Evolutionary conservation across 2,329 filamentous ascomycete genomes (phyloP).

Genomic region (Aspergillus sp.): DNA sequence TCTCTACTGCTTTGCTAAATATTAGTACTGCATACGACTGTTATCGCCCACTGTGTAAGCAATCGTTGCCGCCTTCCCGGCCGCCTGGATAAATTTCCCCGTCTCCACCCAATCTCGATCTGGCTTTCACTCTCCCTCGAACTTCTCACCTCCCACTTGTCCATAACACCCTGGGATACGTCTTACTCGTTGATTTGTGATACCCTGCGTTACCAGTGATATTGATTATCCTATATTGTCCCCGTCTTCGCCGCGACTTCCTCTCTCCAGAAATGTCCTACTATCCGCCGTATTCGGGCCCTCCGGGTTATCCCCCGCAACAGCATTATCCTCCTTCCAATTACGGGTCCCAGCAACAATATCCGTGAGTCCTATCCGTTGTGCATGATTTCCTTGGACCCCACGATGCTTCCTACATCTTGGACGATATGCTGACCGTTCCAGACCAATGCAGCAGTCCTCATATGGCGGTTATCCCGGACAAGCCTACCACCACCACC

Average conservation of each 20-base stretch:
- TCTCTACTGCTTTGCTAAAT: background rate
- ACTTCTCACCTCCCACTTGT: slow-evolving; percentile 1
- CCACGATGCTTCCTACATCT: background rate
- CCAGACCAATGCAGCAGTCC: slow-evolving; percentile 25
- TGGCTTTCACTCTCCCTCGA: slow-evolving; percentile 4
- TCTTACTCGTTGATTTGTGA: slow-evolving; percentile 7
- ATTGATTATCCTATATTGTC: slow-evolving; percentile 1
- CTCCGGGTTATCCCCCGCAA: slow-evolving; percentile 50
- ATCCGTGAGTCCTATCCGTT: slow-evolving; percentile 29
- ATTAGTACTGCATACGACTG: background rate
- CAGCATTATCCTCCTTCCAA: slow-evolving; percentile 28
- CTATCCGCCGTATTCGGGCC: slow-evolving; percentile 54
- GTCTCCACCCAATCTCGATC: slow-evolving; percentile 2
- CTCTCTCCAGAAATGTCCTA: slow-evolving; percentile 49
- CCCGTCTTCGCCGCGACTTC: background rate
- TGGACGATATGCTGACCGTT: slow-evolving; percentile 2
- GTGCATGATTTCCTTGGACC: background rate
- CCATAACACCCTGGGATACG: background rate
- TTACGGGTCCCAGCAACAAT: slow-evolving; percentile 35
- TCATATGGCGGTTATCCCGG: slow-evolving; percentile 33
- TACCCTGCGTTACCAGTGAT: slow-evolving; percentile 1
- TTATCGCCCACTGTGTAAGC: background rate
- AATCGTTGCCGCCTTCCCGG: background rate
- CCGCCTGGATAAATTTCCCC: background rate
- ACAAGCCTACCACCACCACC: slow-evolving; percentile 33